Evolutionary conservation across 768 basidiomycete species (phyloP), one percentile per base, ranked within the genome.

Genomic region (Mycena kentingensis): DNA sequence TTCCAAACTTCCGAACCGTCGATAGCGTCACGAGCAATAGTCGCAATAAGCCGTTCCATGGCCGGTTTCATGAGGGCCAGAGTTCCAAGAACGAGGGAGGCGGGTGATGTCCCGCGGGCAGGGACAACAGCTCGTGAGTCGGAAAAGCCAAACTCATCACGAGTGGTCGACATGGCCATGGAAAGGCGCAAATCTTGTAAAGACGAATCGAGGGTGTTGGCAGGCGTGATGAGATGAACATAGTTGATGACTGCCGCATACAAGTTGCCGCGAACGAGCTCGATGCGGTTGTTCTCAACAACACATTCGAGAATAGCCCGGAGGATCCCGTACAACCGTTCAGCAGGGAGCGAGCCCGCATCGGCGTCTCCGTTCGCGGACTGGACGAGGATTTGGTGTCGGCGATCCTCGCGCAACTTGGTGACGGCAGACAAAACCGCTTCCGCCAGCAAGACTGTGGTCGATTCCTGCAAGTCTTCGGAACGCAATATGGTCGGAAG

Each of bases 1-100:
- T 92, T 92, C 96, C 96, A 98, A 2, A 98, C 91, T 68, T 98
- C 94, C 16, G 90, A 85, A 6, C 94, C 95, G 58, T 97, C 94
- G 48, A 92, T 89, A 1, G 93, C 94, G 64, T 98, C 96, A n/a
- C 92, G 79, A 19, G 90, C 83, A 32, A 96, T 75, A 31, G 83
- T 77, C 0, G 82, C 71, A 0, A 93, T 76, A 18, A 98, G 70
- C 5, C 87, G 78, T 48, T 96, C 95, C 61, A 87, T 77, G 29
- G 75, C 76, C 5, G 77, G 70, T 60, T 85, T 87, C 65, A 98
- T 71, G 50, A 88, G 74, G 0, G 79, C 69, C 10, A 93, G 65
- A 55, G 86, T 88, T 4, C 85, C 83, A 4, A 69, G 63, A 51
- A 89, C 80, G 24, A 93, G 72, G 1, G 80, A 66, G 16, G 78